Conservation (phyloP, 1,284 basidiomycete species). For the Xanthoconium separans region DNA sequence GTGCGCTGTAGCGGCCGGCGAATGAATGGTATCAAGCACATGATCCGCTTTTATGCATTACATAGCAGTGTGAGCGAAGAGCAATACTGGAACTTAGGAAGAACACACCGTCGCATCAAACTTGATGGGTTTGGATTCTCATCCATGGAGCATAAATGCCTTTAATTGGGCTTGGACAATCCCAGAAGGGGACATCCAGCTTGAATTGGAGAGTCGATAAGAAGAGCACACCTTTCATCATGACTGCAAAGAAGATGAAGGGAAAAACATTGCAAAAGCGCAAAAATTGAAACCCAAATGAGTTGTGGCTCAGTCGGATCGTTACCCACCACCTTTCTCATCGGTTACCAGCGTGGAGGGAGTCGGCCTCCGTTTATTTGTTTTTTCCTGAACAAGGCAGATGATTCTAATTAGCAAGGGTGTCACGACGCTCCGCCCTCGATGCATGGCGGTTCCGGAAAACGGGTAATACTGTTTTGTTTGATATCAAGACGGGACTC, state of each 20-base stretch:
- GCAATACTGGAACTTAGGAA: not conserved
- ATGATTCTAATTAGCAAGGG: not conserved
- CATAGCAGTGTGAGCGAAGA: conserved; percentile 2
- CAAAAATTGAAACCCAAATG: not conserved
- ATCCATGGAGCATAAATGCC: not conserved
- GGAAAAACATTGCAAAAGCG: not conserved
- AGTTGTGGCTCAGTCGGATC: not conserved
- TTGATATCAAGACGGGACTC: not conserved
- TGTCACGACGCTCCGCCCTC: not conserved
- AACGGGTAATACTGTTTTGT: too few species aligned
- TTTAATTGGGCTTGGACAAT: not conserved
- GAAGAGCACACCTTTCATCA: not conserved
- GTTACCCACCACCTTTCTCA: conserved; percentile 6
- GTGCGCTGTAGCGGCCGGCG: conserved; percentile 12
- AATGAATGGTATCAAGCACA: conserved; percentile 10
- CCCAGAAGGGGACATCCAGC: not conserved
- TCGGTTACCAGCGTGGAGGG: conserved; percentile 1
- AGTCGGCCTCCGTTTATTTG: not conserved
- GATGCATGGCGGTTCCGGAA: not conserved
- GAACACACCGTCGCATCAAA: conserved; percentile 2
- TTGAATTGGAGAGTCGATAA: conserved; percentile 5
- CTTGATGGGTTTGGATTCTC: not conserved
- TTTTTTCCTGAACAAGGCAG: not conserved
- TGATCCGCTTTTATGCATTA: conserved; percentile 15
- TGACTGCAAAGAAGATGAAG: not conserved